phyloP scores from a whole-genome alignment of 1,139 yeast species.

The Geotrichum candidum region DNA sequence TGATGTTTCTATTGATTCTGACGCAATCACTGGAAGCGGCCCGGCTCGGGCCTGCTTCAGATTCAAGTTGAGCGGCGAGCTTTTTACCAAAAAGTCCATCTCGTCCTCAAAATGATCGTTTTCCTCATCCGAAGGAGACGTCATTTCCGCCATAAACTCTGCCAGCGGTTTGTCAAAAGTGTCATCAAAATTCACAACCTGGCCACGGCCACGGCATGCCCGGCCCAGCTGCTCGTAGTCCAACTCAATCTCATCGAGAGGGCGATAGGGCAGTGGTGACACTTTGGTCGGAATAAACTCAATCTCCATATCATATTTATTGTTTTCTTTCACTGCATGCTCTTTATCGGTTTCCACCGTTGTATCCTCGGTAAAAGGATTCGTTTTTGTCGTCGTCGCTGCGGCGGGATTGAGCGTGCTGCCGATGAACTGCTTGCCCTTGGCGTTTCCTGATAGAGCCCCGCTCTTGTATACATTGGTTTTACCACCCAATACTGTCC shows the following conservation, averaged over 20 bases:
- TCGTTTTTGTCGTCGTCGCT: not conserved
- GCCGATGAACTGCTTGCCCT: slow-evolving; percentile 3
- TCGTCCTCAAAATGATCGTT: slow-evolving; percentile 4
- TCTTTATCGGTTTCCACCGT: not conserved
- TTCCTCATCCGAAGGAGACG: slow-evolving; percentile 8
- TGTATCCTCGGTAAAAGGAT: not conserved
- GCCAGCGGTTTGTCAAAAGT: slow-evolving; percentile 15
- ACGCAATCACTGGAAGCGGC: not conserved
- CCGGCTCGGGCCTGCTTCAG: not conserved
- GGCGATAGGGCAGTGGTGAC: slow-evolving; percentile 21
- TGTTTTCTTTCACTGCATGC: slow-evolving; percentile 4
- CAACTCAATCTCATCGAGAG: slow-evolving; percentile 25
- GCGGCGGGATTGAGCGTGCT: not conserved
- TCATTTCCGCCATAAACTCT: slow-evolving; percentile 8
- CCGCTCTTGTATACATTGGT: slow-evolving; percentile 14
- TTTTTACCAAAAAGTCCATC: not conserved
- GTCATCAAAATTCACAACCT: slow-evolving; percentile 10
- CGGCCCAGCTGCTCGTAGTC: slow-evolving; percentile 21
- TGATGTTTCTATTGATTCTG: not conserved
- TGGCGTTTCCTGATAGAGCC: slow-evolving; percentile 3
- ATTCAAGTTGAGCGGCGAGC: slow-evolving; percentile 1
- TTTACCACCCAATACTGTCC: slow-evolving; percentile 14
- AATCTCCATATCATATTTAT: slow-evolving; percentile 21
- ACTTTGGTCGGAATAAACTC: slow-evolving; percentile 23
- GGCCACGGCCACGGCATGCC: slow-evolving; percentile 14